These are phyloP conservation scores for Clarireedia sp. DNA, from an alignment of 2,329 filamentous ascomycete species.

Conservation along the genomic window DNA sequence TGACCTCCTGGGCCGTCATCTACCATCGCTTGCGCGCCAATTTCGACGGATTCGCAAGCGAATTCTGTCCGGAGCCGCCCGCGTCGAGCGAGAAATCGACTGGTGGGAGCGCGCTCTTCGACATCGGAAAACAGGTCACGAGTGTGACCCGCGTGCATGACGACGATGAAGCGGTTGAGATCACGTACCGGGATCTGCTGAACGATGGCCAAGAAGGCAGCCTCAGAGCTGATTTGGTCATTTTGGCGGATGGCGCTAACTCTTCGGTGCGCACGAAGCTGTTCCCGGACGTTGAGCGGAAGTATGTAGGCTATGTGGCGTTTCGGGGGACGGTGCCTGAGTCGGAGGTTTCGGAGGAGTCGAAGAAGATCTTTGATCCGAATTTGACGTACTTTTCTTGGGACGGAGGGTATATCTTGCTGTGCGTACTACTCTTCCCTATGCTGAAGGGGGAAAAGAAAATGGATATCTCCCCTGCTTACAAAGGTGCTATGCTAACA, in stretches of 20 bases:
- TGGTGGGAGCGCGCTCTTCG: background rate
- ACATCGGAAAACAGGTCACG: background rate
- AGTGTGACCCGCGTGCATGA: background rate
- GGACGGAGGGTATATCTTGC: slow-evolving; percentile 33
- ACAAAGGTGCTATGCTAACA: background rate
- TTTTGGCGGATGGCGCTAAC: slow-evolving; percentile 19
- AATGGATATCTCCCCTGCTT: too few species aligned
- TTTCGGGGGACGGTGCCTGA: slow-evolving; percentile 36
- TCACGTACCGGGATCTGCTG: background rate
- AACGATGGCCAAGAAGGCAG: background rate
- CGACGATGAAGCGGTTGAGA: background rate
- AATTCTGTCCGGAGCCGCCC: background rate
- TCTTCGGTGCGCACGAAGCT: slow-evolving; percentile 14
- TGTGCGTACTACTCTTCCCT: slow-evolving; percentile 6
- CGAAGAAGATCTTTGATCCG: slow-evolving; percentile 30
- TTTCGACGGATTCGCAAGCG: slow-evolving; percentile 17
- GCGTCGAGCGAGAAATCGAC: background rate
- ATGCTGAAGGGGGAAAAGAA: background rate
- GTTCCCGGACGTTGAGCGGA: slow-evolving; percentile 14
- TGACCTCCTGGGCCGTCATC: slow-evolving; percentile 14
- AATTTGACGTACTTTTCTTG: slow-evolving; percentile 36
- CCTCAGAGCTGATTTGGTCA: slow-evolving; percentile 13
- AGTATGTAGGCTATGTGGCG: slow-evolving; percentile 18
- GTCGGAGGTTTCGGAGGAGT: slow-evolving; percentile 29
- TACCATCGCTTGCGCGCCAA: slow-evolving; percentile 16